Evolutionary conservation across 2,329 filamentous ascomycete species (phyloP).

Genomic region (Arthrobotrys sphaeroides): DNA sequence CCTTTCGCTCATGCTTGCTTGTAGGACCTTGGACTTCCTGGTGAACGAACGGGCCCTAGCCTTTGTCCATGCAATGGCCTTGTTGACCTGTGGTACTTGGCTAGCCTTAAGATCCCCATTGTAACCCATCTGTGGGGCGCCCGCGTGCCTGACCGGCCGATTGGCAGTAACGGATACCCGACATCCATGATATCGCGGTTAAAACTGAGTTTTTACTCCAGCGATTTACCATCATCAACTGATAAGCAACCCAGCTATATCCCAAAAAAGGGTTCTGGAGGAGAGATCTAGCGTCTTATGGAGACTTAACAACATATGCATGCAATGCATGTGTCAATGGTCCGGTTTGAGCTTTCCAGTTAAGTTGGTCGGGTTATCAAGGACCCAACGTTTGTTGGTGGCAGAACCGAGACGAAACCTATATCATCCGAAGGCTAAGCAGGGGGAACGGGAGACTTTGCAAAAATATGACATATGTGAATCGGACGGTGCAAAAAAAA

Average conservation of each 20-base stretch:
- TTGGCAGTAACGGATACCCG: conserved; percentile 27
- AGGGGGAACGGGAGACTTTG: conserved; percentile 34
- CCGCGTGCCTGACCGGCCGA: conserved; percentile 42
- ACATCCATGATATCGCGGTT: conserved; percentile 48
- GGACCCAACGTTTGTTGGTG: conserved; percentile 18
- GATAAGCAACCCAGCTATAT: conserved; percentile 37
- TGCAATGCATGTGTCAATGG: conserved; percentile 52
- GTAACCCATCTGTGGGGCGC: conserved; percentile 52
- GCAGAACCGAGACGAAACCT: conserved; percentile 38
- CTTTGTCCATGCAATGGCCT: conserved; percentile 11
- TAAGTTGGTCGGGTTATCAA: conserved; percentile 38
- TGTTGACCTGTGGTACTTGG: conserved; percentile 30
- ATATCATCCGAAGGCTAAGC: conserved; percentile 52
- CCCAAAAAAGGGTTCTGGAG: conserved; percentile 40
- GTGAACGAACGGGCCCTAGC: conserved; percentile 40
- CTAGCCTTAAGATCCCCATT: conserved; percentile 45
- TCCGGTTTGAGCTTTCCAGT: conserved; percentile 23
- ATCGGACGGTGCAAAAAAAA: conserved; percentile 36
- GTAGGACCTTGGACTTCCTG: conserved; percentile 23
- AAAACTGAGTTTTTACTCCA: conserved; percentile 46
- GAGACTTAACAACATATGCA: conserved; percentile 39
- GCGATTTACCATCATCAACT: conserved; percentile 50
- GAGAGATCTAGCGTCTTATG: conserved; percentile 48
- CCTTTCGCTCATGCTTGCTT: not conserved
- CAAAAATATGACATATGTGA: conserved; percentile 44